phyloP scores from a whole-genome alignment of 164 flowering plant genomes.

The Piper betle region DNA sequence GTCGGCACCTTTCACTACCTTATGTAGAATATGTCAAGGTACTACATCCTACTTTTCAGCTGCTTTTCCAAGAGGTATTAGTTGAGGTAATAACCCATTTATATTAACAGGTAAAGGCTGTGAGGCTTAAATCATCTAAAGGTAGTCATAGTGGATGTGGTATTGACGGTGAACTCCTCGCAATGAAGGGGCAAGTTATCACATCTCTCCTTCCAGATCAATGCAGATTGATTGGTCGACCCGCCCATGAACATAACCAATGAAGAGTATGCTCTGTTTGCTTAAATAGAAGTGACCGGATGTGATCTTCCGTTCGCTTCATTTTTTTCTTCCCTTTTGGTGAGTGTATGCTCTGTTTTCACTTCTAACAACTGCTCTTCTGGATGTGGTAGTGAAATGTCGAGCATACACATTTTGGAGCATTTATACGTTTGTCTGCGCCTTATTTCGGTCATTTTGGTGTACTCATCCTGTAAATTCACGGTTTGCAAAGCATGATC shows the following conservation, averaged over 20 bases:
- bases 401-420: conserved; percentile 11
- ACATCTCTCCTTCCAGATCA: conserved; percentile 88
- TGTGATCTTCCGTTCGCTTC: not conserved
- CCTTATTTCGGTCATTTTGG: not conserved
- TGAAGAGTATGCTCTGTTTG: too few relatives aligned
- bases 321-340: not conserved
- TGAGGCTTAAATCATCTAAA: conserved; percentile 73
- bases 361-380: conserved; percentile 14
- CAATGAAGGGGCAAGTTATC: conserved; percentile 65
- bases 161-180: conserved; percentile 83
- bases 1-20: conserved; percentile 77
- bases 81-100: not conserved
- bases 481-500: not conserved
- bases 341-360: conserved; percentile 11
- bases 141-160: conserved; percentile 71
- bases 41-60: conserved; percentile 3
- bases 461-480: conserved; percentile 4
- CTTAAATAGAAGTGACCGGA: too few relatives aligned
- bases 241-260: conserved; percentile 18
- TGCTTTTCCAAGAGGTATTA: not conserved
- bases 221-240: conserved; percentile 88
- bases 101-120: conserved; percentile 67
- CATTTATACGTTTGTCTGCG: not conserved
- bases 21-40: conserved; percentile 97
- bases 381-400: conserved; percentile 18